A percentile compares a stretch with the other conserved stretches of the same genome.
These are phyloP conservation scores for Ascochyta koolunga DNA, from an alignment of 2,329 filamentous ascomycete genomes.

Conservation along the genomic window DNA sequence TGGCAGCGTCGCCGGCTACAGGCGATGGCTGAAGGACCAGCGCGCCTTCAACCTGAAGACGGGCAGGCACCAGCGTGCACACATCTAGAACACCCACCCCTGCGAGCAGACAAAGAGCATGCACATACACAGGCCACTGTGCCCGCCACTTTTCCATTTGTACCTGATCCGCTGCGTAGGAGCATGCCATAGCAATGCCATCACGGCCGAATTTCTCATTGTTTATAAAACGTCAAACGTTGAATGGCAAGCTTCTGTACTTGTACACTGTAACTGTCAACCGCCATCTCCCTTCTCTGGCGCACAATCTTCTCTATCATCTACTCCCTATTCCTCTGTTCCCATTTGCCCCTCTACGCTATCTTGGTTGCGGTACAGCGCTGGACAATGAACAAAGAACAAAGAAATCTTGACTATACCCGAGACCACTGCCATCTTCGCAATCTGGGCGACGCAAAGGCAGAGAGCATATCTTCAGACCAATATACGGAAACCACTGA, in stretches of 20 bases:
- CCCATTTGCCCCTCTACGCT: too few species aligned
- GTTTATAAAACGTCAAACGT: slow-evolving; percentile 12
- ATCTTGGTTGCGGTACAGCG: too few species aligned
- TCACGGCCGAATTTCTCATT: slow-evolving; percentile 7
- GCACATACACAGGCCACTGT: slow-evolving; percentile 2
- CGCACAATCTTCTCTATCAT: background rate
- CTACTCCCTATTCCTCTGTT: background rate
- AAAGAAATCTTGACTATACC: too few species aligned
- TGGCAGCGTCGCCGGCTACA: slow-evolving; percentile 85
- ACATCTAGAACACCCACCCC: slow-evolving; percentile 20
- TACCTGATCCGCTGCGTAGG: slow-evolving; percentile 7
- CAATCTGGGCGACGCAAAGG: too few species aligned
- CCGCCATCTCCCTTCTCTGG: slow-evolving; percentile 18
- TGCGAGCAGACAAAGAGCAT: background rate
- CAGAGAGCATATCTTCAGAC: too few species aligned
- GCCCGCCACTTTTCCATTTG: slow-evolving; percentile 1
- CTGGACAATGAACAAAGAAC: too few species aligned
- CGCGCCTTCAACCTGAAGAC: slow-evolving; percentile 87
- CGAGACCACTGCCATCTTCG: too few species aligned
- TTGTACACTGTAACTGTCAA: slow-evolving; percentile 21
- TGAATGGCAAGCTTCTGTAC: slow-evolving; percentile 21
- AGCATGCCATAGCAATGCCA: slow-evolving; percentile 5
- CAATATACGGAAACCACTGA: too few species aligned
- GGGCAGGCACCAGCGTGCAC: slow-evolving; percentile 59
- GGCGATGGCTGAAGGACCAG: slow-evolving; percentile 97